Conservation (phyloP, 805 yeast genomes). For the Zygoascus ofunaensis region DNA sequence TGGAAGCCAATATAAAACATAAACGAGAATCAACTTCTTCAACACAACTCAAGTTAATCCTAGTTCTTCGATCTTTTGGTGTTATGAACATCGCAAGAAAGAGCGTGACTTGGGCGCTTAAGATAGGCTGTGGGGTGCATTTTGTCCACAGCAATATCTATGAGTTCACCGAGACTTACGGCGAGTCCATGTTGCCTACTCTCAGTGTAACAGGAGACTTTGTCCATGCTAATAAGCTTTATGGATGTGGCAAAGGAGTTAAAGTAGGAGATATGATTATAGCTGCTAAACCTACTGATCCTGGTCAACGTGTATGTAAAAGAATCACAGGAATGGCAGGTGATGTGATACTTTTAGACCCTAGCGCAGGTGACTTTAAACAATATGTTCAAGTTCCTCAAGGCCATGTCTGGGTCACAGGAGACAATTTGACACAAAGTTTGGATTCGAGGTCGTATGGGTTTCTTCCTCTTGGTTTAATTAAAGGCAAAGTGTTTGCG, state of each 20-base stretch:
- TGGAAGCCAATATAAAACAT: no score
- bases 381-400: conserved; percentile 71
- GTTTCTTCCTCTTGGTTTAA: conserved; percentile 79
- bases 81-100: not conserved
- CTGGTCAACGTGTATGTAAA: conserved; percentile 78
- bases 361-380: conserved; percentile 37
- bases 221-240: conserved; percentile 61
- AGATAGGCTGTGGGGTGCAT: conserved; percentile 40
- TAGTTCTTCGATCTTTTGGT: no score
- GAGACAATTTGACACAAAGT: conserved; percentile 83
- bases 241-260: conserved; percentile 55
- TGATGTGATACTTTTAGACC: conserved; percentile 73
- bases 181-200: conserved; percentile 95
- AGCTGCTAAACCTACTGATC: conserved; percentile 83
- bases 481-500: conserved; percentile 78
- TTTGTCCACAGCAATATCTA: conserved; percentile 55
- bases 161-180: conserved; percentile 74
- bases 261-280: conserved; percentile 81
- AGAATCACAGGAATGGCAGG: conserved; percentile 96
- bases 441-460: conserved; percentile 85
- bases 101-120: conserved; percentile 22
- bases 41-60: not conserved
- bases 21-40: not conserved
- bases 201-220: conserved; percentile 61
- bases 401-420: conserved; percentile 97